Evolutionary conservation across 176 grass and related monocot species (phyloP).

Genomic region (Alopecurus myosuroides): DNA sequence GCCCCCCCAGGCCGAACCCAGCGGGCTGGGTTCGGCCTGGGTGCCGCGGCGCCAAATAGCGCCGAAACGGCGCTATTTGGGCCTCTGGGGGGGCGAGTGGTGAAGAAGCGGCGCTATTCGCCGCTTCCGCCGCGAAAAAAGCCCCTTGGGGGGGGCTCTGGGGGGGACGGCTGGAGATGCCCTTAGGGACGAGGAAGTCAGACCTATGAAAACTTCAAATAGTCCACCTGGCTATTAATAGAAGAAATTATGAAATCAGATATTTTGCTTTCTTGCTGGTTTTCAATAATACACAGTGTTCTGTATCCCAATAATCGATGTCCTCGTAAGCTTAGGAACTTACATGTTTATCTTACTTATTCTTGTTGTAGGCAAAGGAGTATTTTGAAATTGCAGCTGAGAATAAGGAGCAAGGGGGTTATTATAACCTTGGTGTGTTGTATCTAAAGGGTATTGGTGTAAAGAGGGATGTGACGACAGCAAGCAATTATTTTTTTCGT

Average conservation of each 20-base stretch:
- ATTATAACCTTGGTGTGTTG: conserved; percentile 94
- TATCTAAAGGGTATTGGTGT: conserved; percentile 98
- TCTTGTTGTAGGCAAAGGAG: conserved; percentile 68
- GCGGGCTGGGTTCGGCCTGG: no score
- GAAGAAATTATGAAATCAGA: neutral
- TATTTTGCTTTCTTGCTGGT: neutral
- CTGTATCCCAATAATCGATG: neutral
- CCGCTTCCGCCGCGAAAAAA: no score
- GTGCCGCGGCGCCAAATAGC: no score
- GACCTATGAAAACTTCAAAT: neutral
- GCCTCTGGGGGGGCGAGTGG: no score
- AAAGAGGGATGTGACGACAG: conserved; percentile 62
- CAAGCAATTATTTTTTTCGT: conserved; percentile 57
- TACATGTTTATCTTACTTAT: conserved; percentile 13
- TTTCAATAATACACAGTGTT: neutral
- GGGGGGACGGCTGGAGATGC: no score
- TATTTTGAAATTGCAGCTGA: conserved; percentile 85
- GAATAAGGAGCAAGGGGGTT: conserved; percentile 74
- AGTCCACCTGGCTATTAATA: neutral
- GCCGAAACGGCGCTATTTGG: no score
- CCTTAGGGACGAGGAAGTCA: no score
- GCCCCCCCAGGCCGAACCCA: no score
- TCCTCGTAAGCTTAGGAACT: neutral
- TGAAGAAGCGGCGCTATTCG: no score
- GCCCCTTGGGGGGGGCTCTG: no score